Evolutionary conservation across 805 yeast genomes (phyloP), one percentile per base, ranked within the genome.

Genomic region (Wickerhamiella galacta): DNA sequence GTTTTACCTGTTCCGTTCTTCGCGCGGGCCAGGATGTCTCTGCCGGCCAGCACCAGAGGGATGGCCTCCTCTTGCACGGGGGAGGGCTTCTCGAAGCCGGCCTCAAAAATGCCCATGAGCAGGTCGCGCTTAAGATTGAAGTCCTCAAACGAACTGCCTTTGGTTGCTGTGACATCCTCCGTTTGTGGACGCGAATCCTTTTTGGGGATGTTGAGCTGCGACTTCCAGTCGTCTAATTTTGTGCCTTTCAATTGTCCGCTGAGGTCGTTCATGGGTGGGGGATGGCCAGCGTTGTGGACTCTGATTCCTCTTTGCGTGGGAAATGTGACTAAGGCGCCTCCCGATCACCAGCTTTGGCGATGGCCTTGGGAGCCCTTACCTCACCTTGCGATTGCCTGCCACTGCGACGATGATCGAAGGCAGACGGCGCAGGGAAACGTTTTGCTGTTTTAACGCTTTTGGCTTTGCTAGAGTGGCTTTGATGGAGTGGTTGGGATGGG

Each of bases 1-100:
- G 98, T 90, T 54, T 90, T 90, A 49, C 98, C 98, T 1, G 98
- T 90, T 42, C 98, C 98, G 58, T 90, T 90, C 55, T 90, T 90
- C 28, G 98, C 96, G 61, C 98, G 72, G 11, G 98, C 98, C 41
- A 90, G 67, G 39, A 90, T 78, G 57, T 90, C 98, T 60, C 94
- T 74, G 33, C 96, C 96, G 35, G 90, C 76, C 28, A 90, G 66
- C 1, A 95, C 95, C 49, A 82, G 81, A 2, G 98, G 98, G 37
- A 90, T 90, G 6, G 93, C 72, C 55, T 85, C 96, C 58, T 87
- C 95, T 58, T 90, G 98, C 52, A 90, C 83, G 14, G 98, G 98
- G 20, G 94, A 80, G 4, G 98, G 98, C 51, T 79, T 82, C 56
- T 90, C 98, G 52, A 90, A 90, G 31, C 98, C 98, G 1, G 96